phyloP scores from a whole-genome alignment of 2,329 filamentous ascomycete species.

The Phialocephala sp. region DNA sequence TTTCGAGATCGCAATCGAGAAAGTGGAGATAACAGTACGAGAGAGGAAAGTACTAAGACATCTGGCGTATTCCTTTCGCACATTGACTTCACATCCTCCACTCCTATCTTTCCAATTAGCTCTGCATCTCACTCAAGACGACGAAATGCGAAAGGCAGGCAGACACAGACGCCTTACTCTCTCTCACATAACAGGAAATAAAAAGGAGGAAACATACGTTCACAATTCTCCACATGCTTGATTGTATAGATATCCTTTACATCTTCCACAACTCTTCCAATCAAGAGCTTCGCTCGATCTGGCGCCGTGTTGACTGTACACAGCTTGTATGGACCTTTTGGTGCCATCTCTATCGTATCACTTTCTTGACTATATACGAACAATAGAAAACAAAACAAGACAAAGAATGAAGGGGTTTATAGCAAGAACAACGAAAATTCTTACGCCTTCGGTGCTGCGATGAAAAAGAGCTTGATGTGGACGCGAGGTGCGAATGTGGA shows the following conservation, averaged over 20 bases:
- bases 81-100: constrained; percentile 60
- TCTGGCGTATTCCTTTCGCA: constrained; percentile 59
- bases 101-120: constrained; percentile 45
- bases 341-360: constrained; percentile 32
- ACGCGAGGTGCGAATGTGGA: constrained; percentile 6
- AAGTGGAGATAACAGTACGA: neutral
- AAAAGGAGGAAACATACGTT: constrained; percentile 49
- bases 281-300: constrained; percentile 65
- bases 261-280: constrained; percentile 64
- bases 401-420: neutral
- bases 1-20: neutral
- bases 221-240: constrained; percentile 64
- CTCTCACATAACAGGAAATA: neutral
- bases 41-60: constrained; percentile 51
- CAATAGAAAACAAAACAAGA: neutral
- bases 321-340: constrained; percentile 64
- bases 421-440: no score
- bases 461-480: neutral
- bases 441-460: neutral
- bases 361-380: neutral
- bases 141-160: neutral
- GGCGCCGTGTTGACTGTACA: constrained; percentile 73
- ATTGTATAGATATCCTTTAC: constrained; percentile 69
- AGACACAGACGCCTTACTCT: neutral
- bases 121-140: neutral